A percentile compares a stretch with the other conserved stretches of the same genome.
phyloP scores from a whole-genome alignment of 169 alveolate genomes.

The Amoebophrya sp. region DNA sequence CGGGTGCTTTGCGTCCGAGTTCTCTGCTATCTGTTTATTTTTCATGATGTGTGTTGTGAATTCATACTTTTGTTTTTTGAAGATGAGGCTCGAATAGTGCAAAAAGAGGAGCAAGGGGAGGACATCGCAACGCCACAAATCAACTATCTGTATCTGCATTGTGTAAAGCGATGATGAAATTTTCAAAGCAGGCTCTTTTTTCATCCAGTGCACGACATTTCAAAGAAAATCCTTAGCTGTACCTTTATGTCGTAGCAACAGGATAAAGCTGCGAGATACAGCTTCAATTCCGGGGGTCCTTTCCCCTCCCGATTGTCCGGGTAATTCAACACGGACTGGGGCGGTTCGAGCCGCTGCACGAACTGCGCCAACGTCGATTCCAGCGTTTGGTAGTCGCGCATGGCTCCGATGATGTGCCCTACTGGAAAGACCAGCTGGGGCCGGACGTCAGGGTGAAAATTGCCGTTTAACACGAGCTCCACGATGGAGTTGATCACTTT shows the following conservation, averaged over 20 bases:
- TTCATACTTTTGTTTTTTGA: too few relatives aligned
- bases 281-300: background rate
- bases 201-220: too few relatives aligned
- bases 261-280: background rate
- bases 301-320: background rate
- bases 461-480: background rate
- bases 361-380: background rate
- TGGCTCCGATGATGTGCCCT: background rate
- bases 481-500: background rate
- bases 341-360: background rate
- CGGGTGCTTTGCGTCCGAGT: background rate
- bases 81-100: too few relatives aligned
- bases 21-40: too few relatives aligned
- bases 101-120: too few relatives aligned
- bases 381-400: background rate
- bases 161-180: too few relatives aligned
- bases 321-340: background rate
- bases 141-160: too few relatives aligned
- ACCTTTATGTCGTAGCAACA: background rate
- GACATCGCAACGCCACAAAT: too few relatives aligned
- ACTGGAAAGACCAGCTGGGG: constrained; percentile 17
- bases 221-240: background rate
- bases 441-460: constrained; percentile 1
- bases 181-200: too few relatives aligned
- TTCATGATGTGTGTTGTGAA: too few relatives aligned